phyloP scores from a whole-genome alignment of 2,329 filamentous ascomycete genomes.

The Lachnellula hyalina region DNA sequence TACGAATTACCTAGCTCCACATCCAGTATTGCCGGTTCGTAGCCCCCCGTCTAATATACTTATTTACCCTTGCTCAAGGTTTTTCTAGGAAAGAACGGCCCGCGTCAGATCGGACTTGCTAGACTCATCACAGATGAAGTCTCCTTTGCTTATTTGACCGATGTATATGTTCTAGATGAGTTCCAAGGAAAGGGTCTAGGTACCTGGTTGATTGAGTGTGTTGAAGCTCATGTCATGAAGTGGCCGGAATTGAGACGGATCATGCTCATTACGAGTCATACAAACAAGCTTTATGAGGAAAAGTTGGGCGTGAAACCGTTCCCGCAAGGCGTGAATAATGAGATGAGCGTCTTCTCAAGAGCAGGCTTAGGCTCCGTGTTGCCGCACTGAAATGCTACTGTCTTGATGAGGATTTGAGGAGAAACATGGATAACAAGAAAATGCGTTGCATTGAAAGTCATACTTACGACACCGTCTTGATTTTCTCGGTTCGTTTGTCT shows the following conservation, averaged over 20 bases:
- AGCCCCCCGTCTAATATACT: neutral
- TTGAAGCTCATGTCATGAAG: conserved; percentile 27
- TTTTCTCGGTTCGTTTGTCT: too few relatives aligned
- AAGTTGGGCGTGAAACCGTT: conserved; percentile 15
- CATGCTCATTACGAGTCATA: conserved; percentile 39
- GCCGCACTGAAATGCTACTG: too few relatives aligned
- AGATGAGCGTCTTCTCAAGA: neutral
- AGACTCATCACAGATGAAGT: conserved; percentile 65
- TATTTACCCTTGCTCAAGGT: neutral
- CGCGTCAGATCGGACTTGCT: conserved; percentile 49
- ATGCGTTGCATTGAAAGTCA: too few relatives aligned
- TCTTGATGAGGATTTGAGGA: too few relatives aligned
- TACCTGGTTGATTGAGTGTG: conserved; percentile 56
- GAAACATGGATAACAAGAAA: too few relatives aligned
- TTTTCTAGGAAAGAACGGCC: conserved; percentile 16
- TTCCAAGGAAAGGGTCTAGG: conserved; percentile 59
- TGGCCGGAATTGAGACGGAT: neutral
- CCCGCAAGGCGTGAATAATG: conserved; percentile 6
- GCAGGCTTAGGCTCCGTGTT: neutral
- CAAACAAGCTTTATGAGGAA: conserved; percentile 16
- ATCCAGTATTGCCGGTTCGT: conserved; percentile 30
- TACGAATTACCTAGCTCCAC: conserved; percentile 39
- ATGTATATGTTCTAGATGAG: conserved; percentile 58
- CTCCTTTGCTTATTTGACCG: conserved; percentile 64
- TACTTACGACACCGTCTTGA: too few relatives aligned